Base-by-base conservation (phyloP, 2,329 filamentous ascomycete genomes). In the Calonectria ilicicola region DNA sequence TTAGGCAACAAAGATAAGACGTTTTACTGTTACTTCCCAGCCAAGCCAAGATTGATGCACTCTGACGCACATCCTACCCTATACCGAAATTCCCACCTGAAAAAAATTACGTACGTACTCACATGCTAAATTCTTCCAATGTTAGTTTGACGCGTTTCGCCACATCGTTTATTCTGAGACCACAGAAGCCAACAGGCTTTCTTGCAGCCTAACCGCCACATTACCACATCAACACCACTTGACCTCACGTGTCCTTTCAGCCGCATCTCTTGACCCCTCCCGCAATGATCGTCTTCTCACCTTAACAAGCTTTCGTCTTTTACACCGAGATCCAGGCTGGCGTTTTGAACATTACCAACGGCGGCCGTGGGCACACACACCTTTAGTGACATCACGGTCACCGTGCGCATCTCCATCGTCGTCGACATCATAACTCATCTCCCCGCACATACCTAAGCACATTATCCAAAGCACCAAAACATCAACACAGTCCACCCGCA, bases 401-500 rank as follows among this genome's bases (percentile, higher is more conserved):
- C 53, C 12, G 53, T 60, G 32, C 15, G 21, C 32, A 60, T 60
- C 15, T 1, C 40, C 29, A 27, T 17, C 44, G 60, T 49, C 38
- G 26, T 72, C n/a, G 8, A 32, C 66, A 27, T 26, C 35, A 26
- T 26, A 27, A n/a, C 58, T 63, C 32, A 63, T 63, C 58, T 46
- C 40, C 38, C 40, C 58, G 27, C 58, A 63, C 58, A 63, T 63
- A 63, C 58, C 58, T 29, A 12, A 15, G 26, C 58, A 63, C 12
- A 60, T 60, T 60, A 40, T 21, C 53, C 53, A 40, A 60, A 60
- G 40, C 53, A 60, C 15, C 67, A 60, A 60, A 32, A 9, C 29
- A 17, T 32, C 23, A 49, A 65, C n/a, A 65, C 49, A 47, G 51
- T 65, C 60, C 63, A 60, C 67, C 70, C 70, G 76, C 53, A 60